Conservation (phyloP, 1,284 basidiomycete species). For the Cystobasidium pallidum region DNA sequence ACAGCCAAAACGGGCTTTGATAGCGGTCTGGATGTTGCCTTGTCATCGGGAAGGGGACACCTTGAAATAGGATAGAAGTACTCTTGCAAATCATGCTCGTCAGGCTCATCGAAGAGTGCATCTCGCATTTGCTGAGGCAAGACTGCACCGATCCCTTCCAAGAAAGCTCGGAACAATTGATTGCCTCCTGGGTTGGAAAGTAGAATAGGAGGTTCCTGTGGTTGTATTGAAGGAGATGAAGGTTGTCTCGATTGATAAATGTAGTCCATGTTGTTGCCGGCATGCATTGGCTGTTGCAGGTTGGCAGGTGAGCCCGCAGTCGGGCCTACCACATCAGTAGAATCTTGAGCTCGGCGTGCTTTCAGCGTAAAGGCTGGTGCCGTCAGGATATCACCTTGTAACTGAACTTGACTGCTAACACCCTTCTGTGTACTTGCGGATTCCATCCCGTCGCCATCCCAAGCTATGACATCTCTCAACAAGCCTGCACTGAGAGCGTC, state of each 20-base stretch:
- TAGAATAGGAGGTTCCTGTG: neutral
- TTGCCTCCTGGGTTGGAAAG: slow-evolving; percentile 26
- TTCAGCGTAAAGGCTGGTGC: slow-evolving; percentile 28
- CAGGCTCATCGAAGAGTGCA: slow-evolving; percentile 24
- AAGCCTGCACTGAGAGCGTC: slow-evolving; percentile 23
- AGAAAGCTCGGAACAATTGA: slow-evolving; percentile 19
- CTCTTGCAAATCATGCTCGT: slow-evolving; percentile 21
- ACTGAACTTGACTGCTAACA: neutral
- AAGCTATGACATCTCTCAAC: slow-evolving; percentile 13
- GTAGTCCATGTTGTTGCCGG: slow-evolving; percentile 3
- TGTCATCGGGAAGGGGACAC: slow-evolving; percentile 17
- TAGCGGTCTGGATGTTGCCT: neutral
- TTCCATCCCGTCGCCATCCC: neutral
- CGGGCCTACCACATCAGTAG: neutral
- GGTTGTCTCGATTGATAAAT: slow-evolving; percentile 7
- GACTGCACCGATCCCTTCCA: slow-evolving; percentile 25
- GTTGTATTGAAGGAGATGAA: neutral
- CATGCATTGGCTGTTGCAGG: neutral
- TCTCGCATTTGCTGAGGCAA: slow-evolving; percentile 33
- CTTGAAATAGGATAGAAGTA: slow-evolving; percentile 35
- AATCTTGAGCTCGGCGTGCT: neutral
- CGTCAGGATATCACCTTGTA: slow-evolving; percentile 22
- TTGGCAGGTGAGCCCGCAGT: neutral
- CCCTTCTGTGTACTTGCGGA: neutral
- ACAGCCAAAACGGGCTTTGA: slow-evolving; percentile 27